Percentiles rank a stretch among this genome's conserved stretches.
Conservation (phyloP, 345 rosid species). For the Aethionema arabicum region DNA sequence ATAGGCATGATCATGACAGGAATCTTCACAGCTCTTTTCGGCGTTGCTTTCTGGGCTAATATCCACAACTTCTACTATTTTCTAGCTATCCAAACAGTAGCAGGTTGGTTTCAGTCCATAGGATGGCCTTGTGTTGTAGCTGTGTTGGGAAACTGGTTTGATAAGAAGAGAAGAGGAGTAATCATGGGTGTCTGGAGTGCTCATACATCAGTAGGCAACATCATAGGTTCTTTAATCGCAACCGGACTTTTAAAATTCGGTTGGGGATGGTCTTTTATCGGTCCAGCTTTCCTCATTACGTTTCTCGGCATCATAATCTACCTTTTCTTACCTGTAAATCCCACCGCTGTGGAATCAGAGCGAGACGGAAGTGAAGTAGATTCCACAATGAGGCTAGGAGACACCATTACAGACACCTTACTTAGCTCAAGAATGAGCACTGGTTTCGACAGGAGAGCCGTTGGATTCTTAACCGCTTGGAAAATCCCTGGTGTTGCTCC, state of each 20-base stretch:
- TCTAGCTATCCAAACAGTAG: slow-evolving; percentile 60
- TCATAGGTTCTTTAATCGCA: slow-evolving; percentile 77
- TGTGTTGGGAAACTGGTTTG: slow-evolving; percentile 90
- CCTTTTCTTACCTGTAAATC: slow-evolving; percentile 68
- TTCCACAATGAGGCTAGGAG: slow-evolving; percentile 51
- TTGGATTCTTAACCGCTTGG: slow-evolving; percentile 91
- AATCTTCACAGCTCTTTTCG: slow-evolving; percentile 71
- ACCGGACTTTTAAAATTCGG: slow-evolving; percentile 70
- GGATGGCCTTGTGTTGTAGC: slow-evolving; percentile 99
- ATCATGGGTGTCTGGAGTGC: slow-evolving; percentile 98
- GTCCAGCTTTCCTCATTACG: slow-evolving; percentile 69
- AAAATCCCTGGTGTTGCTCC: slow-evolving; percentile 93
- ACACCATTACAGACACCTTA: slow-evolving; percentile 53
- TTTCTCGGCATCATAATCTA: slow-evolving; percentile 60
- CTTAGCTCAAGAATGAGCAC: slow-evolving; percentile 40
- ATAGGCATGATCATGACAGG: slow-evolving; percentile 91
- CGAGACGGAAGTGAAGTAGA: slow-evolving; percentile 51
- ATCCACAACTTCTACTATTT: slow-evolving; percentile 67
- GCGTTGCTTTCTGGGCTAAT: slow-evolving; percentile 77
- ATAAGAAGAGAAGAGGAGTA: slow-evolving; percentile 84
- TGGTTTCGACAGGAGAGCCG: slow-evolving; percentile 50
- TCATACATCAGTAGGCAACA: slow-evolving; percentile 88
- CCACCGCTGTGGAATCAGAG: slow-evolving; percentile 62
- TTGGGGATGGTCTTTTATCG: slow-evolving; percentile 96
- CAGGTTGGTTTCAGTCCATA: slow-evolving; percentile 88